A percentile compares a stretch with the other conserved stretches of the same genome.
These are phyloP conservation scores for Russula emetica DNA, from an alignment of 768 basidiomycete species.

Conservation along the genomic window DNA sequence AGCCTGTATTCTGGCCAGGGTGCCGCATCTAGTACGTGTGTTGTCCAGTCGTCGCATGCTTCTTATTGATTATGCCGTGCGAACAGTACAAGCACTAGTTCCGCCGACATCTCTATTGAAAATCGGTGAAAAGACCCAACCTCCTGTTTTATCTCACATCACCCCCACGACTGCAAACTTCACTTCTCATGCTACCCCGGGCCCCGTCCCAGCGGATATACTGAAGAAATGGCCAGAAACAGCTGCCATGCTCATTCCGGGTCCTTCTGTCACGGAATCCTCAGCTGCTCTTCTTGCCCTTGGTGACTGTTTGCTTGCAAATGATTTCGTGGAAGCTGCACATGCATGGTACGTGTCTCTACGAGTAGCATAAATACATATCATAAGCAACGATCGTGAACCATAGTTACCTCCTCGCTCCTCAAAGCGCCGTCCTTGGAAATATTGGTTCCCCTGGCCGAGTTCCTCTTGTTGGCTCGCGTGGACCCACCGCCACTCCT, in stretches of 20 bases:
- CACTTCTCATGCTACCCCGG: slow-evolving; percentile 35
- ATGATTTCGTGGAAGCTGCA: slow-evolving; percentile 77
- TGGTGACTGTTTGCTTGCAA: slow-evolving; percentile 72
- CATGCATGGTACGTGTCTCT: slow-evolving; percentile 73
- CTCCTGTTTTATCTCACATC: slow-evolving; percentile 9
- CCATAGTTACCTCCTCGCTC: slow-evolving; percentile 78
- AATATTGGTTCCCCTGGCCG: slow-evolving; percentile 66
- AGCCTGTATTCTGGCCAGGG: slow-evolving; percentile 84
- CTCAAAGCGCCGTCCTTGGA: slow-evolving; percentile 69
- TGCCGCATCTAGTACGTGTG: slow-evolving; percentile 58
- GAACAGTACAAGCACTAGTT: slow-evolving; percentile 16
- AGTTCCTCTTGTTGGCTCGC: slow-evolving; percentile 69
- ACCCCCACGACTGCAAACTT: slow-evolving; percentile 69
- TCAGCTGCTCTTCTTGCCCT: slow-evolving; percentile 75
- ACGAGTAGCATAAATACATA: background rate
- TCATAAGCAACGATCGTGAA: slow-evolving; percentile 1
- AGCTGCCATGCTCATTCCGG: slow-evolving; percentile 75
- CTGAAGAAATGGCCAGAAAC: slow-evolving; percentile 83
- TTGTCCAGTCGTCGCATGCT: background rate
- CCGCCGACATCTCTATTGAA: slow-evolving; percentile 19
- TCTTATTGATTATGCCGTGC: background rate
- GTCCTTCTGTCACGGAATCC: slow-evolving; percentile 60
- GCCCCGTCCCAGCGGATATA: slow-evolving; percentile 55
- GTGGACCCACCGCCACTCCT: slow-evolving; percentile 48
- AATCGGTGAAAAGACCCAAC: slow-evolving; percentile 19